Evolutionary conservation across 1,284 basidiomycete species (phyloP), one percentile per base, ranked within the genome.

Genomic region (Laetiporus sulphureus): DNA sequence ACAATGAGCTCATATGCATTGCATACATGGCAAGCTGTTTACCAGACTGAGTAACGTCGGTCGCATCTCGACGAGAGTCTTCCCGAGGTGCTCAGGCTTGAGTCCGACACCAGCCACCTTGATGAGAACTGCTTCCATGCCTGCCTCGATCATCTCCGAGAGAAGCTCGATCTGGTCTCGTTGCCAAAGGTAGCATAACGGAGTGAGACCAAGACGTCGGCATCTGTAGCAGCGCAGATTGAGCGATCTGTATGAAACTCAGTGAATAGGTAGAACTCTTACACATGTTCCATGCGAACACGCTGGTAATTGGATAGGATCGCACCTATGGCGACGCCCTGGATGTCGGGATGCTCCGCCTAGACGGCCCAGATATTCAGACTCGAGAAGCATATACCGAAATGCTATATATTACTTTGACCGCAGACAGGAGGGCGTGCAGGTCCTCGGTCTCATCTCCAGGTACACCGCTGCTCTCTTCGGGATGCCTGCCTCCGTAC

Each of bases 391-490:
- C n/a, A n/a, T n/a, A n/a, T n/a, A n/a, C n/a, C n/a, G n/a, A n/a
- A n/a, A n/a, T n/a, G n/a, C 12, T 42, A 5, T 19, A 5, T n/a
- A 18, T 23, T 50, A 91, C 92, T 75, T 92, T 86, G 45, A 99
- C 91, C 15, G 72, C 64, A 5, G 64, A 66, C 15, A 99, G 68
- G 18, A 99, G 65, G n/a, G 69, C 73, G 51, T 79, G 83, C 30
- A 99, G 71, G 65, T 99, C 96, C 59, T 99, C 96, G 0, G 96
- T 99, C 67, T 99, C 96, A 63, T 99, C 96, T 3, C 89, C 90
- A 22, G 64, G 52, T 23, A 80, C 66, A 2, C 80, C 86, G 29
- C 60, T 63, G 8, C 61, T 60, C 3, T 68, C 62, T 7, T 66
- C 64, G 3, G 70, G 64, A 22, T 66, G 63, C 53, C 78, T 71